Conservation (phyloP, 208 protist genomes). For the Jaenimonas drosophilae region DNA sequence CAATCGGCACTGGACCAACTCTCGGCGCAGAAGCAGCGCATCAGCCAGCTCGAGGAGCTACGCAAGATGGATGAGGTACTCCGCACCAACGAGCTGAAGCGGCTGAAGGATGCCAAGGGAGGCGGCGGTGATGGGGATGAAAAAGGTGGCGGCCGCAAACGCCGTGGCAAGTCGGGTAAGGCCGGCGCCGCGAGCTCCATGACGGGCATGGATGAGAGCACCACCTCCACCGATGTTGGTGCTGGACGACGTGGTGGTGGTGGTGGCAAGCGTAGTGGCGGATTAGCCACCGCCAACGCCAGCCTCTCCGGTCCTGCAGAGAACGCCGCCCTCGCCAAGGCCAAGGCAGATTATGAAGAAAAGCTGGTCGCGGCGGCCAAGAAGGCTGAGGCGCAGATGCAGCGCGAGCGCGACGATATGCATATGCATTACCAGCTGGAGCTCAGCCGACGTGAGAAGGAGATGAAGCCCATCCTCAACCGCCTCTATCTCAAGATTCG, state of each 20-base stretch:
- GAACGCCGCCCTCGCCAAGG: background rate
- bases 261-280: background rate
- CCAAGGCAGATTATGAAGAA: background rate
- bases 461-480: conserved; percentile 8
- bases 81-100: background rate
- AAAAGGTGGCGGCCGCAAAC: background rate
- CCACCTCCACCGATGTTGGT: background rate
- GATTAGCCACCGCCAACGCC: background rate
- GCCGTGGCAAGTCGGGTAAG: background rate
- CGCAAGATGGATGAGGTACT: conserved; percentile 17
- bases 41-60: conserved; percentile 49
- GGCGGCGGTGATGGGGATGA: background rate
- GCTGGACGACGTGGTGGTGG: background rate
- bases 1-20: conserved; percentile 31
- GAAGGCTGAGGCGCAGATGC: background rate
- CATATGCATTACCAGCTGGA: background rate
- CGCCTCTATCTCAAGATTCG: conserved; percentile 27
- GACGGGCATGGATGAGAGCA: background rate
- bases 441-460: conserved; percentile 1
- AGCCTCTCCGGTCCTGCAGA: background rate
- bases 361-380: background rate
- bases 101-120: background rate
- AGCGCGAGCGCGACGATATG: background rate
- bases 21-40: conserved; percentile 24
- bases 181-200: background rate